Base-by-base conservation (phyloP, 2,329 filamentous ascomycete species). In the Fusarium sp. region DNA sequence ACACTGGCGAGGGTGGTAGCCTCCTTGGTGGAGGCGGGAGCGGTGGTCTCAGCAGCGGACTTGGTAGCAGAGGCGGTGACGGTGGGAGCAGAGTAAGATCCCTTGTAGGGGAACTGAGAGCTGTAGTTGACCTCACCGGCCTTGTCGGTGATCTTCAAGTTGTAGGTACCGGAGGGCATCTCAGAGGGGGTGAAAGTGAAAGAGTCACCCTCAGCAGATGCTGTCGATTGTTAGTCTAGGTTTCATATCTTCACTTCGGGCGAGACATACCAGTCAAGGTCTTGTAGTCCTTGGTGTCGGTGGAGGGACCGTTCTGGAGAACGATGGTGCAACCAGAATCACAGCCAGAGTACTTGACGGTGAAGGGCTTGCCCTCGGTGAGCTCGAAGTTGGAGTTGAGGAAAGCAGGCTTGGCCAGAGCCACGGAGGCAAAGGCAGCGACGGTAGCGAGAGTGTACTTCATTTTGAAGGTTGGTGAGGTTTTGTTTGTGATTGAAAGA, bases 91-190 rank as follows among this genome's bases (percentile, higher is more conserved):
- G 54, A 55, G 42, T 63, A 73, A n/a, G 67, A 66, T 25, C 75
- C 75, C 39, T 70, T 15, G 71, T 75, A 77, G 11, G 31, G 2
- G 63, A 78, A 80, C 68, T 76, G 73, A 4, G 20, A 10, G 68
- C 73, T 75, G 72, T 76, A 80, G 76, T 80, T 80, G 66, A 36
- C 13, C 14, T 73, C 58, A 27, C 63, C 66, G 49, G 64, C 47
- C 15, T 61, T 50, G 64, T 76, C 75, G 69, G 75, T 63, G 67
- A 80, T 79, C 68, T 75, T 74, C 72, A 80, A 77, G 72, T 68
- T 72, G 74, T 80, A 80, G 42, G 58, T 64, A 64, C 72, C 78
- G 21, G 75, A 65, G 50, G 74, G 73, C 7, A 78, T 43, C 50
- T 64, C 56, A 17, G 48, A 27, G 27, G 75, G 74, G 14, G 71